Conservation (phyloP, 805 yeast genomes). For the Metschnikowia gelsemii region DNA sequence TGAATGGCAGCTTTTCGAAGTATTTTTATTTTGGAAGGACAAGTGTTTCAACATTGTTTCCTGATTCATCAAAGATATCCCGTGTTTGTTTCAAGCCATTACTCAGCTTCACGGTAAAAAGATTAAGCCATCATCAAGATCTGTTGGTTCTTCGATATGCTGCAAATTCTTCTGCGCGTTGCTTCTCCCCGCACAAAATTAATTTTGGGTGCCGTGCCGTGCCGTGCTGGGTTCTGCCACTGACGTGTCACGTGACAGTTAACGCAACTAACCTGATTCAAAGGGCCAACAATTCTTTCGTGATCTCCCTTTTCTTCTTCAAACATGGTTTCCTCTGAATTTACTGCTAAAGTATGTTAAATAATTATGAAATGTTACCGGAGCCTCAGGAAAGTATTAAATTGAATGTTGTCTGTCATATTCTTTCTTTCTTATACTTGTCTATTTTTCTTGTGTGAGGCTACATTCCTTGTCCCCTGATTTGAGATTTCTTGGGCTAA, state of each 20-base stretch:
- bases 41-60: no score
- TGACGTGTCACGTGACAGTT: conserved; percentile 8
- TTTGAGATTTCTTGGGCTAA: conserved; percentile 7
- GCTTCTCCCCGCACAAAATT: no score
- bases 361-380: not conserved
- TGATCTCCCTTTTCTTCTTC: conserved; percentile 3
- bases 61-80: no score
- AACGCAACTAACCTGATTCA: not conserved
- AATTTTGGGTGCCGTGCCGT: no score
- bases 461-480: not conserved
- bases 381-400: not conserved
- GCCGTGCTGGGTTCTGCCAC: no score
- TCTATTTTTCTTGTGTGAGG: not conserved
- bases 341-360: conserved; percentile 30
- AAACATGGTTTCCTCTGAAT: conserved; percentile 29
- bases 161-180: no score
- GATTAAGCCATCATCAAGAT: no score
- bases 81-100: no score
- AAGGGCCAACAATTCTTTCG: conserved; percentile 2
- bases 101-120: no score
- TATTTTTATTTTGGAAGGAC: no score
- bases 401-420: not conserved
- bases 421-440: not conserved
- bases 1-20: no score
- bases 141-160: no score